These are phyloP conservation scores for Dorcoceras hygrometricum DNA, from an alignment of 257 asterid genomes.

Conservation along the genomic window DNA sequence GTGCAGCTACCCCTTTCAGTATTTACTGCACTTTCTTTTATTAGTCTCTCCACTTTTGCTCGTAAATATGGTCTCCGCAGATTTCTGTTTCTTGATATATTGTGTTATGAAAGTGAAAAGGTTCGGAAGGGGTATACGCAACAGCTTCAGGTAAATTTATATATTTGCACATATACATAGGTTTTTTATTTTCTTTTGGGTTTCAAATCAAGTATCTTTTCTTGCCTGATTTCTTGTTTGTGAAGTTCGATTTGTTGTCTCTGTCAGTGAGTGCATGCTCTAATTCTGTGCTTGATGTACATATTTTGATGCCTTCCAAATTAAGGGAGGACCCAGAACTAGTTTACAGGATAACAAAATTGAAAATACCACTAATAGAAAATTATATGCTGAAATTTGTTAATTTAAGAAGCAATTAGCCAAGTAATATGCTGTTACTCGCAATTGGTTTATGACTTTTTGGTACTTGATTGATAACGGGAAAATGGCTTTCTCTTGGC, in stretches of 20 bases:
- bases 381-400: neutral
- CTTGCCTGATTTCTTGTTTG: no score
- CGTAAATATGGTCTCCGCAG: constrained; percentile 64
- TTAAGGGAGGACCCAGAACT: no score
- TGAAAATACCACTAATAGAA: neutral
- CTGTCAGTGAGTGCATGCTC: no score
- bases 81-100: constrained; percentile 70
- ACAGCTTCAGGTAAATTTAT: constrained; percentile 59
- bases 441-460: neutral
- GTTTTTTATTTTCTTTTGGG: neutral
- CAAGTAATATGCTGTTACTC: neutral
- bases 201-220: constrained; percentile 17
- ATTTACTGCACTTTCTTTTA: constrained; percentile 60
- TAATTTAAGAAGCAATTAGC: neutral
- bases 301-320: no score
- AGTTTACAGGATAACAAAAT: no score
- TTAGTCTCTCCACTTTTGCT: constrained; percentile 60
- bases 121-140: constrained; percentile 62
- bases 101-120: constrained; percentile 60
- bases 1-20: constrained; percentile 65
- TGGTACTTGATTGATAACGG: neutral
- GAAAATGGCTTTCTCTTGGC: neutral
- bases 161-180: neutral
- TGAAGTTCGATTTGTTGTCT: no score
- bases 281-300: no score